Base-by-base conservation (phyloP, 306 rosid species). In the Castanospermum australe region DNA sequence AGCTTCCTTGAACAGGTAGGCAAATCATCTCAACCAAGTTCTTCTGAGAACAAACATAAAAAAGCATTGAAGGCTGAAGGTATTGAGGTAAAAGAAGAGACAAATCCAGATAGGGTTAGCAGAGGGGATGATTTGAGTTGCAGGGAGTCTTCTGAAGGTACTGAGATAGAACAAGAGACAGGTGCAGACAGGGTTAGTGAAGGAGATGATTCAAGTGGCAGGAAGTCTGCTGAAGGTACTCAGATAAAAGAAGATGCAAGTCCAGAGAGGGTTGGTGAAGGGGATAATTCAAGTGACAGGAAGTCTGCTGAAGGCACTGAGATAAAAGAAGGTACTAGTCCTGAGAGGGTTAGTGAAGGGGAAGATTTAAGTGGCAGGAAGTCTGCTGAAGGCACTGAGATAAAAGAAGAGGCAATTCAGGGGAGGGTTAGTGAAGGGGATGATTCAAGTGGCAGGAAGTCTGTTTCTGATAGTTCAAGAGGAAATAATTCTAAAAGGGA, bases 1-100 rank as follows among this genome's bases (percentile, higher is more conserved):
- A 71, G 80, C 83, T 95, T 92, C 81, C 90, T 95, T 63, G 90
- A 89, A 72, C 90, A 83, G 71, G 12, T 87, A 75, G 88, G 22
- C 35, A 35, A 67, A 64, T 77, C 88, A 73, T 33, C 86, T 72
- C 85, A 77, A 65, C 59, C 63, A 17, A 82, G 82, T 75, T 77
- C 82, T 76, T 74, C 83, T 60, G 87, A 83, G 48, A 75, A 84
- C 57, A 74, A 84, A 78, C 61, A 76, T 63, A 72, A 67, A 84
- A 76, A 82, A 39, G 76, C 73, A 47, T 83, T 65, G 78, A 82
- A 79, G 32, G 76, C 78, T 55, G 89, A 86, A 83, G 78, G 65
- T 79, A 59, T 63, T 20, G 79, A 90, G 79, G 64, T 76, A 64
- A 75, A 84, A 83, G 84, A 75, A 81, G 88, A 82, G 73, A 66